Conservation (phyloP, 2,329 filamentous ascomycete species). For the Colletotrichum sp. region DNA sequence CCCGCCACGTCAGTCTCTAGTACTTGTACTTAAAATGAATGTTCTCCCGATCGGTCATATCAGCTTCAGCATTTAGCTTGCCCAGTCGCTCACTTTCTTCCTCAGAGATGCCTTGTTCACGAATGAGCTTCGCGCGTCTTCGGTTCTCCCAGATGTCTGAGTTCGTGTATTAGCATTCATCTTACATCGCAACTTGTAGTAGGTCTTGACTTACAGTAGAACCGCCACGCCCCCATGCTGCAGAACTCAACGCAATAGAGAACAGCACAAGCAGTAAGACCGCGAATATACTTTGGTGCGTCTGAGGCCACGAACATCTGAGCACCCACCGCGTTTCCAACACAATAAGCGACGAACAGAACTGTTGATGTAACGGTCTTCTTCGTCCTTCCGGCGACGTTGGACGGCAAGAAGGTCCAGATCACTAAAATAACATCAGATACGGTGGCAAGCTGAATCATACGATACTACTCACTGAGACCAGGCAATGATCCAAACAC, state of each 20-base stretch:
- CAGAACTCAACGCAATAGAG: slow-evolving; percentile 30
- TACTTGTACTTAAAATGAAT: slow-evolving; percentile 28
- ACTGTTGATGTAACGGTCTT: slow-evolving; percentile 28
- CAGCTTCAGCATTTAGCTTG: slow-evolving; percentile 29
- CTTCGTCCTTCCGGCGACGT: slow-evolving; percentile 44
- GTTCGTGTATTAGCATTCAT: neutral
- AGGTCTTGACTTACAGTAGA: slow-evolving; percentile 25
- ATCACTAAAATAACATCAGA: too few relatives aligned
- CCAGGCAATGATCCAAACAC: slow-evolving; percentile 29
- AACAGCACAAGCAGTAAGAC: slow-evolving; percentile 27
- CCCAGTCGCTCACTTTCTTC: slow-evolving; percentile 29
- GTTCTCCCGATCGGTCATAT: slow-evolving; percentile 29
- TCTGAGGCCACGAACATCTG: slow-evolving; percentile 17
- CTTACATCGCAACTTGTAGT: neutral
- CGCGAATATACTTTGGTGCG: slow-evolving; percentile 23
- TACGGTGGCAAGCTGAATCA: too few relatives aligned
- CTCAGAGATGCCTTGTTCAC: neutral
- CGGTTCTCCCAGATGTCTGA: neutral
- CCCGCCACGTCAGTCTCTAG: neutral
- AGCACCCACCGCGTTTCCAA: slow-evolving; percentile 26
- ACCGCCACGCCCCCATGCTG: slow-evolving; percentile 28
- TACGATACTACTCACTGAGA: slow-evolving; percentile 26
- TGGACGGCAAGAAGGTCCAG: slow-evolving; percentile 38
- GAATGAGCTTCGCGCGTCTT: neutral
- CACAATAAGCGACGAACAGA: slow-evolving; percentile 27